Evolutionary conservation across 208 protist species (phyloP), one percentile per base, ranked within the genome.

Genomic region (Porcisia deanei): DNA sequence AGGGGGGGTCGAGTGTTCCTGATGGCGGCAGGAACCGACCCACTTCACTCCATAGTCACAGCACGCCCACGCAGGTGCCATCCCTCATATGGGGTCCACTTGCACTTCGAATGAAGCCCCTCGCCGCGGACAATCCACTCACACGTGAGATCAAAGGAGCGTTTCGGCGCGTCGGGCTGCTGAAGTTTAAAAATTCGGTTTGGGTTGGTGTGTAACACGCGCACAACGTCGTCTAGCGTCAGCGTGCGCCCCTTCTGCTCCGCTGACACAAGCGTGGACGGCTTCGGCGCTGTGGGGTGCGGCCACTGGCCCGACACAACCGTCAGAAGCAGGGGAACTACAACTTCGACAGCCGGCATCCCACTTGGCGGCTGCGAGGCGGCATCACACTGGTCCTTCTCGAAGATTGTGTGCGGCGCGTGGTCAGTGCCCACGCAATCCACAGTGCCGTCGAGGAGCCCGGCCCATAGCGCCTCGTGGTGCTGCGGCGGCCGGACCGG

Each of bases 341-440:
- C 87, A 25, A 97, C 87, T 84, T 98, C 96, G 20, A 98, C 85
- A n/a, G 88, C 84, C 18, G 96, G 97, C 91, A 98, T 96, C 43
- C 97, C 97, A 57, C 96, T 97, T 53, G 96, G 95, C 45, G 95
- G 91, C 78, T 85, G 73, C 41, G 59, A 71, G 16, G 30, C 55
- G 34, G 70, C 65, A 8, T 73, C 65, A 37, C 18, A 67, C 55
- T 82, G 72, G 57, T 84, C 80, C 87, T 99, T 99, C 79, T 98
- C 96, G 25, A 73, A 82, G 7, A 90, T 59, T 6, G 93, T 95
- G 84, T 99, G 97, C 57, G 97, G 97, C 5, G 97, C 97, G 85
- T 99, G 97, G 79, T 99, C 96, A 41, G 96, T 98, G 69, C 86
- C 94, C 68, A 99, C 87, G 88, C 94, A 97, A 79, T 99, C 97